These are phyloP conservation scores for Beauveria brongniartii DNA, from an alignment of 2,329 filamentous ascomycete species.

Conservation along the genomic window DNA sequence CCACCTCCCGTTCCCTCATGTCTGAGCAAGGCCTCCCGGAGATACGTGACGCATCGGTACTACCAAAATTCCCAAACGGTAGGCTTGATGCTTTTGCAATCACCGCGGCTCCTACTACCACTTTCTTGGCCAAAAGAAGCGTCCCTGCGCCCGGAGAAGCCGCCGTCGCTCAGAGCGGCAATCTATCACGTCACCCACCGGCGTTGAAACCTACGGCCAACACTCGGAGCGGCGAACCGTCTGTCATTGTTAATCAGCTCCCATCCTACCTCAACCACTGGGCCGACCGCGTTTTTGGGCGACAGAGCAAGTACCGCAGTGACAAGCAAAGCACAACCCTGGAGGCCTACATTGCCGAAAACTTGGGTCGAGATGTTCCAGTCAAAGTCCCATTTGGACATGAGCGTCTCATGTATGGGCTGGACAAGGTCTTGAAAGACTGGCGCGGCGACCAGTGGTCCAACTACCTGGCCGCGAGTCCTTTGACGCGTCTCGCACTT, in stretches of 20 bases:
- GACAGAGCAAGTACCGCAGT: not conserved
- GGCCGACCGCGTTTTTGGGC: not conserved
- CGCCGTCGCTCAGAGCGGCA: too few relatives aligned
- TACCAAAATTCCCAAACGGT: not conserved
- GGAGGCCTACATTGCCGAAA: not conserved
- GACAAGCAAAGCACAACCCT: not conserved
- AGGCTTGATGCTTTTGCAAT: too few relatives aligned
- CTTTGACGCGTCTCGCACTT: not conserved
- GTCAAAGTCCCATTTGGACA: not conserved
- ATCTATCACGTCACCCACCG: too few relatives aligned
- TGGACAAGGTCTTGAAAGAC: not conserved
- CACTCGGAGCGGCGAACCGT: too few relatives aligned
- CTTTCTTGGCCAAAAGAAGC: too few relatives aligned
- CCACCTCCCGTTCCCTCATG: not conserved
- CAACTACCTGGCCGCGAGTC: not conserved
- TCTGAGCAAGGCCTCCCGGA: not conserved
- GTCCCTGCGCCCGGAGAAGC: too few relatives aligned
- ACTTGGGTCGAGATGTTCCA: not conserved
- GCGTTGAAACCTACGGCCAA: too few relatives aligned
- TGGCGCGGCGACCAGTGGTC: not conserved
- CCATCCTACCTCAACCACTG: not conserved
- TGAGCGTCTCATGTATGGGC: not conserved
- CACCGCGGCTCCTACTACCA: too few relatives aligned
- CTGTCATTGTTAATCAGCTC: not conserved
- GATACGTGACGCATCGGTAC: not conserved